Base-by-base conservation (phyloP, 208 protist genomes). In the Trypanosoma lewisi region DNA sequence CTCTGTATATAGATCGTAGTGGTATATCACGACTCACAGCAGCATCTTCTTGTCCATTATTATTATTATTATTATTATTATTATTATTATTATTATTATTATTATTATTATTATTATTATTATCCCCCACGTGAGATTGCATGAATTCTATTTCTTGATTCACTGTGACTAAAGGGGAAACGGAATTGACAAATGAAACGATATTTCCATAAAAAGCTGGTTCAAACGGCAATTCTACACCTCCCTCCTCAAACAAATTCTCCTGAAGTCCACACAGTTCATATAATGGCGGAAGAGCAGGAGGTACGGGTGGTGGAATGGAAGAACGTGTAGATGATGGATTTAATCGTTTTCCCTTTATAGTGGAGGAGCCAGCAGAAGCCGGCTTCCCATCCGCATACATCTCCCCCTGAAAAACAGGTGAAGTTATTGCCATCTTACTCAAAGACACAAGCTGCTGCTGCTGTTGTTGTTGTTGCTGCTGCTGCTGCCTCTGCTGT, bases 211-310 rank as follows among this genome's bases (percentile, higher is more conserved):
- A 91, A 4, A 64, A 56, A 19, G 48, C 9, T 8, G 65, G 36
- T 61, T 78, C 74, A 67, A 91, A 89, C 14, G 67, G 53, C 42
- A 83, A 51, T 27, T 81, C 73, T 28, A 61, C 42, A 60, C 87
- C 74, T n/a, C 55, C 58, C 56, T 90, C 81, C 71, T 92, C 88
- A 39, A 92, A 63, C 63, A 77, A 73, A 50, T 82, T 37, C 58
- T 91, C 83, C 62, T 88, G 69, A 8, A 58, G 72, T 14, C 59
- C 76, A 44, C 81, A 70, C 47, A 88, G 75, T 67, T 90, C 80
- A 64, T 94, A 94, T 34, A 93, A 57, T 37, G 79, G 12, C 2
- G 39, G 7, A n/a, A 6, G 28, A 36, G 4, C 34, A 41, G 33
- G 16, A 27, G 16, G 17, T 30, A n/a, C n/a, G n/a, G n/a, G n/a